Percentiles rank a stretch among this genome's conserved stretches.
Conservation (phyloP, 1,139 yeast species). For the Eremothecium coryli region DNA sequence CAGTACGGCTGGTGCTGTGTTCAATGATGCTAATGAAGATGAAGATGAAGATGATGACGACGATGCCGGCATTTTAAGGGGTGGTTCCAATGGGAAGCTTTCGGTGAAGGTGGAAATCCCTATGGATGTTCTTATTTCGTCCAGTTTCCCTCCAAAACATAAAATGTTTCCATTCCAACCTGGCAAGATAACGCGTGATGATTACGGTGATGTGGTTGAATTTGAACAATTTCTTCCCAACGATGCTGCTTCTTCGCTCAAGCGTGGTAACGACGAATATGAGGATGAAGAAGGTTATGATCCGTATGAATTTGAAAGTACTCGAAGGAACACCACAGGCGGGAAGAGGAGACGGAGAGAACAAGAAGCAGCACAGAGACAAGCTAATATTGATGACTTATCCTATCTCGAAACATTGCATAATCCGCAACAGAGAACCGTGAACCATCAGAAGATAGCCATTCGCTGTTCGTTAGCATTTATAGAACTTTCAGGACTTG, state of each 20-base stretch:
- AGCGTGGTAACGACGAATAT: constrained; percentile 22
- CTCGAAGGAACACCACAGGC: constrained; percentile 25
- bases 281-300: constrained; percentile 8
- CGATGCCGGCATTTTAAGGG: constrained; percentile 25
- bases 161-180: constrained; percentile 71
- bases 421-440: constrained; percentile 45
- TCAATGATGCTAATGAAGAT: constrained; percentile 29
- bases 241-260: constrained; percentile 21
- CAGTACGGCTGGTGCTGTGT: constrained; percentile 10
- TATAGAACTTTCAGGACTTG: constrained; percentile 77
- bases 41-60: too few species aligned
- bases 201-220: constrained; percentile 72
- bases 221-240: constrained; percentile 41
- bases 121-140: constrained; percentile 56
- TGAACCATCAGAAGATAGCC: constrained; percentile 34
- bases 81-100: constrained; percentile 6
- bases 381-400: constrained; percentile 34
- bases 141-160: constrained; percentile 48
- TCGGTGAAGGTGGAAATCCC: constrained; percentile 23
- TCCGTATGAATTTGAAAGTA: constrained; percentile 8
- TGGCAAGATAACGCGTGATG: constrained; percentile 58
- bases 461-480: constrained; percentile 66
- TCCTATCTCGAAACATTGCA: constrained; percentile 49
- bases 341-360: constrained; percentile 14
- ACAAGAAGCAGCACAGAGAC: constrained; percentile 13